Evolutionary conservation across 495 filamentous ascomycete genomes (phyloP), one percentile per base, ranked within the genome.

Genomic region (Copromyces sp.): DNA sequence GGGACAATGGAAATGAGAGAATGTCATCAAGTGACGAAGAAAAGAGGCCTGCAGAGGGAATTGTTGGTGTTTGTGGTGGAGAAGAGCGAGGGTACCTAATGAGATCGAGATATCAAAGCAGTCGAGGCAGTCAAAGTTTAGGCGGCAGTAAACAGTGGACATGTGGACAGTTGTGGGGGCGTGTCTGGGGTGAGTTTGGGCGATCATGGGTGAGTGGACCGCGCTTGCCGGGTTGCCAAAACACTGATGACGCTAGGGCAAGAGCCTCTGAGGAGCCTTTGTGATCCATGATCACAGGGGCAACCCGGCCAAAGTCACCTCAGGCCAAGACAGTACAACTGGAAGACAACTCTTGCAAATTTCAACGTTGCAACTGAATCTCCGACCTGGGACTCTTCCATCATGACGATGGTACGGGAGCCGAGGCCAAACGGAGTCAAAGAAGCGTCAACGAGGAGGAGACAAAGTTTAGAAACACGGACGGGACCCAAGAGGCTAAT

Each of bases 181-280:
- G 37, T 70, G 71, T 47, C 73, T 72, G 74, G 73, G 74, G 44
- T 71, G 69, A 71, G 47, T 71, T 71, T 32, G 42, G 78, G 42
- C 75, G 78, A 81, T 81, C 79, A 81, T 80, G 78, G 78, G 78
- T 74, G 73, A 35, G 53, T 61, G 29, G 68, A 70, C 61, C 41
- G 59, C 70, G 71, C 72, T 75, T 74, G 76, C 76, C 75, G 73
- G 73, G 76, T 78, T 74, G 61, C 72, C 74, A 76, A 75, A 79
- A 78, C 76, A 71, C 71, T 69, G 72, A 70, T 73, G 75, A 75
- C 53, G 72, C 73, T 75, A 76, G 75, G 76, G 73, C 59, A 70
- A 76, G 59, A 70, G 59, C 71, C 70, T 68, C 70, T 29, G 74
- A 68, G 70, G 74, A 68, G 70, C 71, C 71, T n/a, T n/a, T 73